These are phyloP conservation scores for Periconia digitata DNA, from an alignment of 2,329 filamentous ascomycete species.

Conservation along the genomic window DNA sequence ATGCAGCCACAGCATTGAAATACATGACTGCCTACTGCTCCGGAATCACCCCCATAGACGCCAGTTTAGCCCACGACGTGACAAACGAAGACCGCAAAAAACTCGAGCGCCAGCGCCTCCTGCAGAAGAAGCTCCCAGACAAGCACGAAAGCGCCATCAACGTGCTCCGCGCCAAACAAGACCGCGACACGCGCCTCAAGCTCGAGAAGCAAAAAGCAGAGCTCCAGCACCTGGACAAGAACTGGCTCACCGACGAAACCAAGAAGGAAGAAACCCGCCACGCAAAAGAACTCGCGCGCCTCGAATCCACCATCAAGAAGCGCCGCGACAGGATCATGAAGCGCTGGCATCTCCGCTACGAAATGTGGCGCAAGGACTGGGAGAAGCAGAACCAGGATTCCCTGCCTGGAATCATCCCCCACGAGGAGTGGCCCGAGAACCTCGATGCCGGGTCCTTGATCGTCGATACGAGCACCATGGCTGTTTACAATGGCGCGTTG, in stretches of 20 bases:
- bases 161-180: slow-evolving; percentile 50
- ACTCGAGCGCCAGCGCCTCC: slow-evolving; percentile 44
- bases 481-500: slow-evolving; percentile 1
- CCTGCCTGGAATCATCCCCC: slow-evolving; percentile 24
- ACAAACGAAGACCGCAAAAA: slow-evolving; percentile 49
- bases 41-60: slow-evolving; percentile 31
- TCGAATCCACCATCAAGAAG: slow-evolving; percentile 36
- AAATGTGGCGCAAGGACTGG: slow-evolving; percentile 43
- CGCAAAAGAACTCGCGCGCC: slow-evolving; percentile 34
- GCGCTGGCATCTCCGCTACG: slow-evolving; percentile 45
- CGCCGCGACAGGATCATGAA: slow-evolving; percentile 35
- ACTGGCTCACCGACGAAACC: slow-evolving; percentile 23
- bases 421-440: slow-evolving; percentile 32
- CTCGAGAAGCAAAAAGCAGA: slow-evolving; percentile 45
- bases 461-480: slow-evolving; percentile 3
- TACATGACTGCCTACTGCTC: slow-evolving; percentile 53
- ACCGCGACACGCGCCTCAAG: slow-evolving; percentile 40
- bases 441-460: slow-evolving; percentile 6
- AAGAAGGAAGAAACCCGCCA: slow-evolving; percentile 35
- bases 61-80: slow-evolving; percentile 35
- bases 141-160: slow-evolving; percentile 51
- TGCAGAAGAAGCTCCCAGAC: slow-evolving; percentile 43
- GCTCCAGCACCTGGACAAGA: slow-evolving; percentile 35
- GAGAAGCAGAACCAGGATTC: slow-evolving; percentile 27
- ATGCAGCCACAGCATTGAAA: slow-evolving; percentile 48